phyloP scores from a whole-genome alignment of 2,329 filamentous ascomycete genomes.

The Alternaria atra region DNA sequence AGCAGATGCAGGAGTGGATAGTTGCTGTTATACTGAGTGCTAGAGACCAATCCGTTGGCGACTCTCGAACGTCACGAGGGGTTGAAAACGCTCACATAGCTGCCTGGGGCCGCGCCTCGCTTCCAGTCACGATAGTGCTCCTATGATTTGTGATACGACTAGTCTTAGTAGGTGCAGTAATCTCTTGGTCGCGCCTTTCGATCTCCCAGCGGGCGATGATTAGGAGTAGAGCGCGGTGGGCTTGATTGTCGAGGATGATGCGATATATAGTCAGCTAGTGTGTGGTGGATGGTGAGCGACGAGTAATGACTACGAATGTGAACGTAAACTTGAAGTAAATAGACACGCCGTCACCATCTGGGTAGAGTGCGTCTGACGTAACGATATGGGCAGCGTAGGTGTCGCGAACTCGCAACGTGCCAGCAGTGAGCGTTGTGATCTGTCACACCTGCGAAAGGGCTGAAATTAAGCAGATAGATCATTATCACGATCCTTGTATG shows the following conservation, averaged over 20 bases:
- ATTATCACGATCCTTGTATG: background rate
- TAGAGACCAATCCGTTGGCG: background rate
- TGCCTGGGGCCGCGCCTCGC: background rate
- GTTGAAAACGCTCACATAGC: background rate
- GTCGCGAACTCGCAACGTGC: background rate
- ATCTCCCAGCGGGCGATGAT: background rate
- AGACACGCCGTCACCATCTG: too few relatives aligned
- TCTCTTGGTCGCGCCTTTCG: background rate
- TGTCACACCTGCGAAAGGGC: too few relatives aligned
- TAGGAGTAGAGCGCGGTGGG: background rate
- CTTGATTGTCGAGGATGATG: background rate
- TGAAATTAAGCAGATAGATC: too few relatives aligned
- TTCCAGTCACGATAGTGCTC: background rate
- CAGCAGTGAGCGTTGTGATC: background rate
- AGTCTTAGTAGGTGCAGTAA: background rate
- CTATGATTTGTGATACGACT: background rate
- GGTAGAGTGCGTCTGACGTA: too few relatives aligned
- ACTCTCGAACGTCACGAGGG: too few relatives aligned
- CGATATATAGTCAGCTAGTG: background rate
- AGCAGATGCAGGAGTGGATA: constrained; percentile 23
- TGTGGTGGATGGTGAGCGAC: background rate
- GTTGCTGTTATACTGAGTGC: background rate
- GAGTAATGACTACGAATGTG: background rate
- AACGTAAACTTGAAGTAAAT: background rate
- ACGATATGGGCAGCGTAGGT: too few relatives aligned